Base-by-base conservation (phyloP, 1,139 yeast species). In the Kluyveromyces sp. region DNA sequence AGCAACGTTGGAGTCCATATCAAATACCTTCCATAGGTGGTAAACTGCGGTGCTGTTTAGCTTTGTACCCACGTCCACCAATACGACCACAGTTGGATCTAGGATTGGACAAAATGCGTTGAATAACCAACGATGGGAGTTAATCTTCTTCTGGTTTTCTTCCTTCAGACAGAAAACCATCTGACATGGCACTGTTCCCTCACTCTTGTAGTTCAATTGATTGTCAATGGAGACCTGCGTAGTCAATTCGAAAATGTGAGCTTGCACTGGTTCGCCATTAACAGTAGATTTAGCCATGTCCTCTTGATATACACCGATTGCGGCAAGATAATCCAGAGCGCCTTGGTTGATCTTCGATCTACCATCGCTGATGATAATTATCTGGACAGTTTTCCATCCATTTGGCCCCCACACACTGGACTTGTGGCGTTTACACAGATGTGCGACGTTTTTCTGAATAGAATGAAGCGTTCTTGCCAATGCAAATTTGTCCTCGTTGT, bases 1-100 rank as follows among this genome's bases (percentile, higher is more conserved):
- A 1, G 96, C 98, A 45, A 89, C 95, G 57, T 89, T 88, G 1
- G 96, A 87, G 62, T 92, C 96, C 55, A 82, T 76, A 62, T 92
- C 97, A 62, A 92, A 92, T 0, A 95, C 95, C 65, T 92, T 92
- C 98, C 98, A 92, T 49, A 92, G 70, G 54, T 88, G 92, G 59
- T 92, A 92, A 32, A 89, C 69, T 0, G 97, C 89, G 44, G 83
- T 81, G 40, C 75, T 75, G 51, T 85, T 87, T 15, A 96, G 94
- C 57, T 83, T 79, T 0, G 97, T 89, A 50, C 97, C 97, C 15
- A 89, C 96, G 69, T 89, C 97, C 40, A 89, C 72, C 47, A 89
- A 67, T 3, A 86, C 77, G 42, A 87, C 78, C 18, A 88, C 95
- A 53, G 86, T 87, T 8, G 97, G 97, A 54, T 88, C 87, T 52